Base-by-base conservation (phyloP, 2,329 filamentous ascomycete species). In the Ceratocystiopsis brevicomis region DNA sequence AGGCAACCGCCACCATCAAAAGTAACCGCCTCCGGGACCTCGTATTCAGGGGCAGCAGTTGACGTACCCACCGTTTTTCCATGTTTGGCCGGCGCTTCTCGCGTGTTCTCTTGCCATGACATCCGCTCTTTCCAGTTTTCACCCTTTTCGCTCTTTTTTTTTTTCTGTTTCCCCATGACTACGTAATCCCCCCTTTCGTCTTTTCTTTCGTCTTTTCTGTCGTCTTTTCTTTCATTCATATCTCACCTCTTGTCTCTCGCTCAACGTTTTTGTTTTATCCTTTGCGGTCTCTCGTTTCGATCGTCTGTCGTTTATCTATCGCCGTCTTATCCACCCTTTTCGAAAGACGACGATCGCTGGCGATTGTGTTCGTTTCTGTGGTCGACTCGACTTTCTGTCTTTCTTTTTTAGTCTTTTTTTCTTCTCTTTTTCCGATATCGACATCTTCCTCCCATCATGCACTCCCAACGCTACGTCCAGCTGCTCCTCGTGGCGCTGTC, bases 401-500 rank as follows among this genome's bases (percentile, higher is more conserved):
- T 21, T 19, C 25, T 42, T 34, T 38, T 37, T 16, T 39, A n/a
- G n/a, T n/a, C n/a, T 21, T 14, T 34, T 36, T 38, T 13, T 35
- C 25, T 21, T 19, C 25, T 42, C 41, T 32, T 37, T n/a, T 35
- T 39, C 41, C 25, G 41, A 36, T 32, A 16, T 25, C 11, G 4
- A 14, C n/a, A 25, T 12, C 34, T 18, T 25, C 37, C 37, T 34
- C 25, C 30, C 32, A 39, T 16, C 44, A 74, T 75, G 71, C 65
- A 66, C 53, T 56, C 63, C 25, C 58, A 57, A 43, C 62, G 61
- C 45, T 50, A 67, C 41, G 46, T 70, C 33, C 59, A 65, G 52
- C 54, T 72, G 46, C 55, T 73, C 45, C 53, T 71, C 48, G 56
- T 69, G 50, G 66, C 65, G 38, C 57, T 73, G 42, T 66, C 66